phyloP scores from a whole-genome alignment of 108 stramenopile genomes.

The Stephanodiscus triporus region DNA sequence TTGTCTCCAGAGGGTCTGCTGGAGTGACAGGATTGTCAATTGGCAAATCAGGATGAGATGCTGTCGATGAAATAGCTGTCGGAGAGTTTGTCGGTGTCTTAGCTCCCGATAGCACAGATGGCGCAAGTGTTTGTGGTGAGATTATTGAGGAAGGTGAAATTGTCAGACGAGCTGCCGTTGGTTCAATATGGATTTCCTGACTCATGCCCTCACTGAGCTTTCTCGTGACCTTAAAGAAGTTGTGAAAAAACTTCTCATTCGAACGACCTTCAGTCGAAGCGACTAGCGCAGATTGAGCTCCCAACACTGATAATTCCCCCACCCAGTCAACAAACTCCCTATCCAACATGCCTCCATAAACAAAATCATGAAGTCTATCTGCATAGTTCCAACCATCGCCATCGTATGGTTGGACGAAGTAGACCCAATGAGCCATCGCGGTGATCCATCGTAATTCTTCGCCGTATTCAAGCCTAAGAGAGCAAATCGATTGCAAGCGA shows the following conservation, averaged over 20 bases:
- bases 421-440: slow-evolving; percentile 1
- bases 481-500: not conserved
- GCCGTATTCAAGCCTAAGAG: not conserved
- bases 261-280: not conserved
- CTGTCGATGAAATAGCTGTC: not conserved
- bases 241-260: not conserved
- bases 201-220: slow-evolving; percentile 5
- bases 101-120: not conserved
- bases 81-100: not conserved
- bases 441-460: slow-evolving; percentile 8
- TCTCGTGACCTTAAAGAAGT: slow-evolving; percentile 10
- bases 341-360: slow-evolving; percentile 7
- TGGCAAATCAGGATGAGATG: not conserved
- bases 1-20: not conserved
- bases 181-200: not conserved
- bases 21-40: not conserved
- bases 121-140: not conserved
- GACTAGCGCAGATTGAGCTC: not conserved
- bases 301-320: not conserved
- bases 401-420: slow-evolving; percentile 7
- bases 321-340: not conserved
- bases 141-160: not conserved
- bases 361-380: not conserved
- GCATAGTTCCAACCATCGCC: slow-evolving; percentile 2
- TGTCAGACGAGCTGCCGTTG: not conserved